phyloP scores from a whole-genome alignment of 371 early-diverging fungal genomes.

The Conidiobolus incongruus region DNA sequence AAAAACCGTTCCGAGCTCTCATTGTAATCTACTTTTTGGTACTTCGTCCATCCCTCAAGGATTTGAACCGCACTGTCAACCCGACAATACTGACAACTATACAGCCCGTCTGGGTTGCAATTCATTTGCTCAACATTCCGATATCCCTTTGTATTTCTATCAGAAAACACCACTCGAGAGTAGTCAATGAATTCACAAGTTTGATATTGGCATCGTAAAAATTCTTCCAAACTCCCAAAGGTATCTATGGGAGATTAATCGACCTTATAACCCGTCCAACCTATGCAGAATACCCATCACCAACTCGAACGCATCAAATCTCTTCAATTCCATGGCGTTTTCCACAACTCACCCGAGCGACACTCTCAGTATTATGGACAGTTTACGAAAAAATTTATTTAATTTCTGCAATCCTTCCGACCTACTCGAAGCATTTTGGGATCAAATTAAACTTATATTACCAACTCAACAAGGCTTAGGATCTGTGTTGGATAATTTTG shows the following conservation, averaged over 20 bases:
- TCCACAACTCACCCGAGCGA: background rate
- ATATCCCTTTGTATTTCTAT: constrained; percentile 28
- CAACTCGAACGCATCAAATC: no score
- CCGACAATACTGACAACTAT: background rate
- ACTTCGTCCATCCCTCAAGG: constrained; percentile 32
- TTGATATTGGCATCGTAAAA: constrained; percentile 81
- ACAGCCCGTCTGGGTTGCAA: constrained; percentile 50
- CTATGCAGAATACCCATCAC: constrained; percentile 4
- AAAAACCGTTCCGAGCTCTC: constrained; percentile 78
- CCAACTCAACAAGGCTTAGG: constrained; percentile 12
- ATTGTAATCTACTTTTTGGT: constrained; percentile 36
- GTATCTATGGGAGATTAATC: constrained; percentile 78
- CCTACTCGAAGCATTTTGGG: background rate
- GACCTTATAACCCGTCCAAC: constrained; percentile 40
- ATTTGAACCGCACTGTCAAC: constrained; percentile 4
- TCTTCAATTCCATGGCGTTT: no score
- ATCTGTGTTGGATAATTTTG: constrained; percentile 4
- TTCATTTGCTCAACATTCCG: constrained; percentile 25
- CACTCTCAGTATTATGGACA: background rate
- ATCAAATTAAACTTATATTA: background rate
- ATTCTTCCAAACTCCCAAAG: constrained; percentile 46
- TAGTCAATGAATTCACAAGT: constrained; percentile 79
- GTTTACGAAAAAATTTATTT: background rate
- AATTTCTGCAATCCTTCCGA: constrained; percentile 6
- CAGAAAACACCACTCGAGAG: constrained; percentile 37